phyloP scores from a whole-genome alignment of 371 early-diverging fungal genomes.

The Haplosporangium sp. region DNA sequence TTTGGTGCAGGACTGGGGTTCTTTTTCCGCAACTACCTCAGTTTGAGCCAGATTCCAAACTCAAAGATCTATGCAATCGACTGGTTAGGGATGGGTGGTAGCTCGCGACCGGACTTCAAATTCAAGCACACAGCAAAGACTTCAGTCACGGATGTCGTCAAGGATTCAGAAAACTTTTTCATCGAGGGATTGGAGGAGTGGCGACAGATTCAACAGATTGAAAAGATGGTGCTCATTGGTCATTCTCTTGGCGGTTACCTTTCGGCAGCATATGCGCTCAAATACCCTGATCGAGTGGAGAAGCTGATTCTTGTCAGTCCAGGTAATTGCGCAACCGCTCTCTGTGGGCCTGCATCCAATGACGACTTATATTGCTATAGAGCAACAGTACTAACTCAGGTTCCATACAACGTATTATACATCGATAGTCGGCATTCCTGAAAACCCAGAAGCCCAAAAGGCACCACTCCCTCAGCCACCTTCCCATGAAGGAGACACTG shows the following conservation, averaged over 20 bases:
- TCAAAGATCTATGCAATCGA: conserved; percentile 86
- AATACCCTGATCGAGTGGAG: conserved; percentile 90
- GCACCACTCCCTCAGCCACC: conserved; percentile 38
- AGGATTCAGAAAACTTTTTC: conserved; percentile 85
- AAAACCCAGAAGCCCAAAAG: conserved; percentile 55
- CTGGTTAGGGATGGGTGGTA: conserved; percentile 92
- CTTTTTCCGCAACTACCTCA: conserved; percentile 85
- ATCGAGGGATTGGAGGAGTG: conserved; percentile 92
- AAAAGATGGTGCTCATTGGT: conserved; percentile 86
- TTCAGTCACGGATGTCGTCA: conserved; percentile 49
- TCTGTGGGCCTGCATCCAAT: neutral
- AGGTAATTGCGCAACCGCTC: conserved; percentile 54
- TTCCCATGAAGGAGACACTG: conserved; percentile 9
- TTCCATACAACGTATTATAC: conserved; percentile 1
- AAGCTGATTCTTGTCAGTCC: conserved; percentile 92
- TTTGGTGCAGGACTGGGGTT: conserved; percentile 94
- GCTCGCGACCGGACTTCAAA: conserved; percentile 78
- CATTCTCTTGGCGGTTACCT: conserved; percentile 94
- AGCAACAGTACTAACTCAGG: neutral
- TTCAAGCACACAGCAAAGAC: conserved; percentile 62
- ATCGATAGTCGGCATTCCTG: conserved; percentile 66
- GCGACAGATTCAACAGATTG: conserved; percentile 81
- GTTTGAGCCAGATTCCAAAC: conserved; percentile 72
- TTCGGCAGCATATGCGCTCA: conserved; percentile 85
- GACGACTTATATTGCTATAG: neutral